Evolutionary conservation across 1,284 basidiomycete genomes (phyloP), one percentile per base, ranked within the genome.

Genomic region (Apiotrichum veenhuisii): DNA sequence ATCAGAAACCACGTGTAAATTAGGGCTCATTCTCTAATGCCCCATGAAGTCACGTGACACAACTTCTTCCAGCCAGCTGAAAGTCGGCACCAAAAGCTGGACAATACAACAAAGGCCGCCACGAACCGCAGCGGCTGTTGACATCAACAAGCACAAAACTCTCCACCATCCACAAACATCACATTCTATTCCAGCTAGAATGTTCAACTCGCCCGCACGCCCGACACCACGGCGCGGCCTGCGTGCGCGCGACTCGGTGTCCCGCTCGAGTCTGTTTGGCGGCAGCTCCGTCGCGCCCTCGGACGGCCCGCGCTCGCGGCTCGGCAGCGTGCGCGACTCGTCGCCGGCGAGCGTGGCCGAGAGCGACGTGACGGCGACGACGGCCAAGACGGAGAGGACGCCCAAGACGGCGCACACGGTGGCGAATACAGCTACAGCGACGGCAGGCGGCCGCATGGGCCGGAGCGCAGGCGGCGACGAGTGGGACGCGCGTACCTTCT

Each of bases 161-260:
- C 20, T 14, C 11, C 5, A 37, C 33, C 36, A 37, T 20, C 40
- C 18, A 53, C 42, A 34, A 44, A 33, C 43, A 38, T 41, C 20
- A n/a, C 43, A 34, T 42, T 46, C 44, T 37, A 23, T 26, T 8
- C 26, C n/a, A 12, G 37, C 33, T 43, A 50, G 11, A 47, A 73
- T 73, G 71, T 73, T 74, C 70, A 69, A 63, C 64, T 67, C 72
- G 14, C 69, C 71, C 5, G 61, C 70, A 27, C 62, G 69, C n/a
- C 58, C 64, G 14, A 71, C 72, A 0, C 70, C 72, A 9, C 58
- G 70, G 12, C 59, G 65, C 37, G 58, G 40, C 52, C 59, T 23
- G 54, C 62, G 25, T 22, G 57, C 36, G 61, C 69, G 44, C n/a
- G 65, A 27, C 38, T 58, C 61, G 11, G 41, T 58, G 18, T 44